Base-by-base conservation (phyloP, 139 green algal species). In the Volvox africanus region DNA sequence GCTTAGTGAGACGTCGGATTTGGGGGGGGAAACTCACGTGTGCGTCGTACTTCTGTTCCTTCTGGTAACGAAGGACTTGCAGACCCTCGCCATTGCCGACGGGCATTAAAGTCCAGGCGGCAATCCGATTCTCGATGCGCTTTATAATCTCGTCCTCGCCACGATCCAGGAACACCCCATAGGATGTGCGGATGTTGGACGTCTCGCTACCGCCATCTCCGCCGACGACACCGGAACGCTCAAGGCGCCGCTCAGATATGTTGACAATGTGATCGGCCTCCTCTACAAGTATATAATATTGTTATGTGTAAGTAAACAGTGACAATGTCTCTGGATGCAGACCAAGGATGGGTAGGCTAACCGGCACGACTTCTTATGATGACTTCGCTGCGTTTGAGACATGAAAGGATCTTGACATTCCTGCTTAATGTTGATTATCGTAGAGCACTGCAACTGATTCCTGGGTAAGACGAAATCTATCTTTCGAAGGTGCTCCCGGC, bases 21-120 rank as follows among this genome's bases (percentile, higher is more conserved):
- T 5, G 5, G 5, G 71, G 28, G 71, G 28, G 71, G 37, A 2
- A 35, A 71, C 81, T 87, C 20, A 87, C 82, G 62, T 91, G 84
- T 26, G 93, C 93, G n/a, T 94, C 91, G 75, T 95, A 95, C 82
- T 97, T 94, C 77, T 97, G 92, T 0, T 84, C 83, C n/a, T 92
- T 77, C 24, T 92, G 75, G 83, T 95, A 94, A 30, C 93, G 92
- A 82, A 99, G 94, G 61, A 99, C 96, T 78, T 99, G 97, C 68
- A 98, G 91, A 20, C 93, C 95, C 91, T 99, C 97, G 19, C 92
- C 92, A 67, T 94, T 77, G 26, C 89, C 71, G 19, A 94, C 90
- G 21, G 93, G 91, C 55, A 95, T 92, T 68, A 95, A 86, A 20
- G 93, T 95, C 94, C 92, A 94, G 30, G 93, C 91, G 14, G 92